Base-by-base conservation (phyloP, 2,329 filamentous ascomycete species). In the Penicillium sp. region DNA sequence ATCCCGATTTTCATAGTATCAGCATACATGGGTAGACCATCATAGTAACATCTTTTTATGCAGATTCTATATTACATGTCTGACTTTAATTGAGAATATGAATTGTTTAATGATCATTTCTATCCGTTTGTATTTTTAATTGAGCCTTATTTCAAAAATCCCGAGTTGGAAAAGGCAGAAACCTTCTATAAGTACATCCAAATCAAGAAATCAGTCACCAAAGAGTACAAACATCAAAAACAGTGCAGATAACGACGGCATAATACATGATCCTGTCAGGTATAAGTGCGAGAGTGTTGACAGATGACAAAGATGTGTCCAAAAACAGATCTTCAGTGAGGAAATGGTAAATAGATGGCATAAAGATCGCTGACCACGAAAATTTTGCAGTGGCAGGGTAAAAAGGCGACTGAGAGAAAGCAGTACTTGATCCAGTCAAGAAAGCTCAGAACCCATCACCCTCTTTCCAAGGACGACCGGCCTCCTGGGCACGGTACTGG, bases 391-490 rank as follows among this genome's bases (percentile, higher is more conserved):
- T 17, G 8, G 28, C 6, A 14, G 25, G 3, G 30, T 30, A 16
- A 14, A 12, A 26, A 35, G 3, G 1, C 1, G 11, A 9, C 0
- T 2, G 5, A 11, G 9, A 30, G 4, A 33, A 45, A 37, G 40
- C 38, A 26, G 48, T 17, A 12, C 44, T 49, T 42, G 51, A 42
- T 50, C 47, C 47, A 40, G 53, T 16, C 41, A 51, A 51, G 30
- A 14, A 9, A 37, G 30, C 33, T 76, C 69, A 84, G 63, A 79
- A 84, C 3, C 80, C 80, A 67, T 84, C 81, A 1, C 80, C 82
- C 41, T 82, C 79, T 36, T 77, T 78, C 82, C 81, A 85, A 42
- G 72, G 69, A 50, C 82, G 76, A 35, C 82, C 82, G 9, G 75
- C 75, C 62, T 84, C 82, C 59, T 71, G 54, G 1, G 83, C 84